These are phyloP conservation scores for Dactylellina cionopaga DNA, from an alignment of 2,329 filamentous ascomycete genomes.

Conservation along the genomic window DNA sequence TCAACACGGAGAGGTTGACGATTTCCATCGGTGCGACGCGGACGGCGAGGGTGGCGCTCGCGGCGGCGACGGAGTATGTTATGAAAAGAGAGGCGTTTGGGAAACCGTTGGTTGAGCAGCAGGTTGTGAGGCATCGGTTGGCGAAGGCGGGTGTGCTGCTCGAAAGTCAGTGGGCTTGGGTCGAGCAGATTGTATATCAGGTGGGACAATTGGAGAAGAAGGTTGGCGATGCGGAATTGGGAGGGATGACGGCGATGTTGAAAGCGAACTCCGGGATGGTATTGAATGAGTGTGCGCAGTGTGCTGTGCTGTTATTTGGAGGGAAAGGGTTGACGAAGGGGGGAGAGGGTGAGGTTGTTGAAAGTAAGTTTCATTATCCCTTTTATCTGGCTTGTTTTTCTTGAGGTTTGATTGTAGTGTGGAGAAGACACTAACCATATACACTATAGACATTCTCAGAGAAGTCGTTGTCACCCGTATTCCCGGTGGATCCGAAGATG, in stretches of 20 bases:
- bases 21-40: constrained; percentile 74
- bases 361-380: constrained; percentile 66
- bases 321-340: constrained; percentile 76
- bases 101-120: constrained; percentile 76
- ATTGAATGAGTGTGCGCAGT: constrained; percentile 75
- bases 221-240: constrained; percentile 72
- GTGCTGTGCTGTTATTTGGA: constrained; percentile 76
- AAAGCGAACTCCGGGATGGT: constrained; percentile 79
- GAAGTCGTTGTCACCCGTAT: constrained; percentile 72
- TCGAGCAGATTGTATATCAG: constrained; percentile 76
- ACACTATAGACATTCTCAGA: constrained; percentile 69
- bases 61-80: constrained; percentile 70
- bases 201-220: constrained; percentile 71
- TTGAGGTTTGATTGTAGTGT: no score
- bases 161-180: constrained; percentile 77
- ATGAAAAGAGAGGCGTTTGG: constrained; percentile 75
- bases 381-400: no score
- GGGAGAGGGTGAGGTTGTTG: constrained; percentile 76
- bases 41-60: constrained; percentile 70
- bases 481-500: constrained; percentile 77
- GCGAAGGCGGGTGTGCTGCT: constrained; percentile 75
- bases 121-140: constrained; percentile 77
- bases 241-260: constrained; percentile 75
- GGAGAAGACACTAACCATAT: no score
- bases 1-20: constrained; percentile 78